Evolutionary conservation across 352 stramenopile species (phyloP), one percentile per base, ranked within the genome.

Genomic region (Phytophthora agathidicida): DNA sequence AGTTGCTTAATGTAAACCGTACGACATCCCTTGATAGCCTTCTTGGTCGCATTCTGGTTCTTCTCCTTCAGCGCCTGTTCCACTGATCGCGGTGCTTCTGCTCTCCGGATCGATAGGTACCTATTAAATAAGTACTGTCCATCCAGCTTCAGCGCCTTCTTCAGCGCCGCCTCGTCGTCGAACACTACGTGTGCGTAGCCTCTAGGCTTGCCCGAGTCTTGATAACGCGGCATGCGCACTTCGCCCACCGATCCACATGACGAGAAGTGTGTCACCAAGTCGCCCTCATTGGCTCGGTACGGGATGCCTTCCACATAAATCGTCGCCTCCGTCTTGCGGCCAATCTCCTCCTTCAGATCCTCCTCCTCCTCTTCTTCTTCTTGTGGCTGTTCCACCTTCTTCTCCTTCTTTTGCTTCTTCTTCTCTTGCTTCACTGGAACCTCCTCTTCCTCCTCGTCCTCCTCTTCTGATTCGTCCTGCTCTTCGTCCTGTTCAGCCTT

Each of bases 291-390:
- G 5, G 82, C 84, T 42, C 89, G 83, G 78, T 98, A 99, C 31
- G 96, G 91, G 35, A 99, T 96, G 20, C 97, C 96, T 74, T 99
- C 94, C 31, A 99, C 86, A 70, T 98, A 99, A 27, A 98, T 83
- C 0, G 86, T 95, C 2, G 83, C 84, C 37, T 88, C 78, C 17
- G 83, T 93, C 65, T 95, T 95, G 45, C 79, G 75, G 5, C 63
- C 65, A 23, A 89, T 82, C 61, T 91, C 82, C 23, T 85, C 59
- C 43, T 89, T 67, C 7, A 93, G 45, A 14, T 62, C 54, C n/a
- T 72, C 56, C 23, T 59, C 55, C 33, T 73, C 47, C n/a, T 70
- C 53, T 22, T 72, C 41, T 23, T 73, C 47, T 13, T 70, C 53
- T 22, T 72, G 37, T 23, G 46, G 45, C 22, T 37, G 49, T 22